phyloP scores from a whole-genome alignment of 805 yeast species.

The Kluyveromyces lactis region DNA sequence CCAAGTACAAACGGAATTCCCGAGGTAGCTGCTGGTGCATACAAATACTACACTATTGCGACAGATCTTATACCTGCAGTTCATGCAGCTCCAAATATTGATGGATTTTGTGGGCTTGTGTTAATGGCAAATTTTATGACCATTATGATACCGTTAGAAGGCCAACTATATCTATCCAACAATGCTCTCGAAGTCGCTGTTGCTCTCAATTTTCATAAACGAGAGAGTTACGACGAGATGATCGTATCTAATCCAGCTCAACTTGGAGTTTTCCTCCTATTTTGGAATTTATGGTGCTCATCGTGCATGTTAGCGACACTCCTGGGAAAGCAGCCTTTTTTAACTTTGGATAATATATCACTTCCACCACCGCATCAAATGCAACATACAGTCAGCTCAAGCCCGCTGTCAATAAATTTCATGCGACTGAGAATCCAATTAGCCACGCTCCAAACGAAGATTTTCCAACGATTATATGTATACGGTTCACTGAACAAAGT shows the following conservation, averaged over 20 bases:
- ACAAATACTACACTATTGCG: background rate
- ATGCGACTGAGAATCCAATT: conserved; percentile 5
- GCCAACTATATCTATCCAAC: conserved; percentile 3
- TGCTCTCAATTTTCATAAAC: background rate
- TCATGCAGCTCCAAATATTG: background rate
- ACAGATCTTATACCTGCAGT: background rate
- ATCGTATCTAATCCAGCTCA: background rate
- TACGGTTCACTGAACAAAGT: background rate
- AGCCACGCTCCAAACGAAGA: conserved; percentile 2
- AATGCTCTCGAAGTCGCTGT: conserved; percentile 5
- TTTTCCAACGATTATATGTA: conserved; percentile 2
- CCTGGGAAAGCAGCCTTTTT: conserved; percentile 4
- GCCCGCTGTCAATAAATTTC: conserved; percentile 1
- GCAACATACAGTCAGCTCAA: no score
- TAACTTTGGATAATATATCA: conserved; percentile 2
- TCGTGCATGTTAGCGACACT: conserved; percentile 6
- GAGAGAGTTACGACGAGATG: background rate
- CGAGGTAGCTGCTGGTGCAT: background rate
- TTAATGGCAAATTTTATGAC: conserved; percentile 6
- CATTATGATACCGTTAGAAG: conserved; percentile 5
- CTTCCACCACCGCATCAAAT: conserved; percentile 3
- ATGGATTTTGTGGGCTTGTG: conserved; percentile 6
- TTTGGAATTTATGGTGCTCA: conserved; percentile 7
- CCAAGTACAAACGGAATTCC: background rate
- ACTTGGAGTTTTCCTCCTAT: conserved; percentile 3